Base-by-base conservation (phyloP, 345 rosid genomes). In the Laguncularia racemosa region DNA sequence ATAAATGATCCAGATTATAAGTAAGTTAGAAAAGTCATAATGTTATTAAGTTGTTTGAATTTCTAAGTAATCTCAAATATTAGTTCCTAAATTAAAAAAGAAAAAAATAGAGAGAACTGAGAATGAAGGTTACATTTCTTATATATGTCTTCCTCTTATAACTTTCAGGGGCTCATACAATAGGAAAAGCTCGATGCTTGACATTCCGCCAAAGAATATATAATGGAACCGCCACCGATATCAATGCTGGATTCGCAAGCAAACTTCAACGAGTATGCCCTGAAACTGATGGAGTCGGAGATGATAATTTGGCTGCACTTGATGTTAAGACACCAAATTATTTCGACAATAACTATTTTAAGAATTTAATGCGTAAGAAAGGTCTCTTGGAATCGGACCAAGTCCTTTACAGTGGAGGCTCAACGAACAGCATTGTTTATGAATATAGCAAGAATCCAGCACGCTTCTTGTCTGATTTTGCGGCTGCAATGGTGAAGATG, bases 291-390 rank as follows among this genome's bases (percentile, higher is more conserved):
- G 28, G 49, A 4, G 55, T 59, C 19, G 71, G 79, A 4, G 44
- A 69, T 6, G 52, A 68, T 4, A 76, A 52, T 19, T 18, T 74
- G 58, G 73, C 84, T 17, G 57, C 77, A 3, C 69, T 83, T 5
- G 86, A 83, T 48, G 65, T 73, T 66, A 80, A 76, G 44, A 81
- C 87, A 7, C 80, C 87, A 1, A 66, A 77, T 52, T 65, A 67
- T 1, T 82, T 85, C 48, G 86, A 82, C 64, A 82, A 80, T 17
- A 76, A 71, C 48, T 82, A 78, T 60, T 82, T 73, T 74, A 71
- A 66, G 62, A 82, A 73, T 56, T 76, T 80, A 44, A 55, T 74
- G 61, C 76, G 72, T 49, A 78, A 73, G 76, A 76, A 75, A 60
- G 86, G 92, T 49, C 84, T 82, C 20, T 71, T 85, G 3, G 47